Evolutionary conservation across 257 asterid species (phyloP).

Genomic region (Plantago major): DNA sequence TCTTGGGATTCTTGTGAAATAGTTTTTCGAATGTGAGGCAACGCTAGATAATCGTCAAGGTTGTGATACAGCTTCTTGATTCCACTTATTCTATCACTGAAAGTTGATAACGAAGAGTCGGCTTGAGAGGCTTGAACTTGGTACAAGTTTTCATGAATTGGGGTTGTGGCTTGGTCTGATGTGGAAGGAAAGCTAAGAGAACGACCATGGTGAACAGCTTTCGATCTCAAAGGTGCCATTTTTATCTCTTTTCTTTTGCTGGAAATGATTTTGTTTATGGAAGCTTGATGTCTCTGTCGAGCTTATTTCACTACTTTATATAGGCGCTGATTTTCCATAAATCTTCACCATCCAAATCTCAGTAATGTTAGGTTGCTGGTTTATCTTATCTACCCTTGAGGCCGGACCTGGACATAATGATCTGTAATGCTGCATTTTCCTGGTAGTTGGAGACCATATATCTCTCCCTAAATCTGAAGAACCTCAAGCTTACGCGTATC

Average conservation of each 20-base stretch:
- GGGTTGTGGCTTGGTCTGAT: slow-evolving; percentile 8
- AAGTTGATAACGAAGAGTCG: not conserved
- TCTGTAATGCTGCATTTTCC: not conserved
- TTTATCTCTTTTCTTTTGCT: not conserved
- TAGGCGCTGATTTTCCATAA: not conserved
- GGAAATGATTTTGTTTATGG: not conserved
- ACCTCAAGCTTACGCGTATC: not conserved
- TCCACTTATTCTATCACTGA: not conserved
- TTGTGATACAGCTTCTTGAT: slow-evolving; percentile 1
- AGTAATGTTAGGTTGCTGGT: not conserved
- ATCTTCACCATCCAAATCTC: not conserved
- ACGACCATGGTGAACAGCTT: not conserved
- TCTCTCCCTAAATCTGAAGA: too few species aligned
- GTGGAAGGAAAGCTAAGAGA: too few species aligned
- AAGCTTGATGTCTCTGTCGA: not conserved
- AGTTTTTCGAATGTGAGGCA: slow-evolving; percentile 1
- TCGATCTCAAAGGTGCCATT: slow-evolving; percentile 8
- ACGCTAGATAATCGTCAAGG: not conserved
- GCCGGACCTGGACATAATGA: not conserved
- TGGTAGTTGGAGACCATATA: slow-evolving; percentile 5
- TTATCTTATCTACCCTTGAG: not conserved
- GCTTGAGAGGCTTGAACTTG: not conserved
- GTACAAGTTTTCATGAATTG: not conserved
- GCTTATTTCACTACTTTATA: not conserved
- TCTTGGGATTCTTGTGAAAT: slow-evolving; percentile 8